Percentiles rank a stretch among this genome's conserved stretches.
These are phyloP conservation scores for Sugiyamaella sp. DNA, from an alignment of 1,139 yeast species.

Conservation along the genomic window DNA sequence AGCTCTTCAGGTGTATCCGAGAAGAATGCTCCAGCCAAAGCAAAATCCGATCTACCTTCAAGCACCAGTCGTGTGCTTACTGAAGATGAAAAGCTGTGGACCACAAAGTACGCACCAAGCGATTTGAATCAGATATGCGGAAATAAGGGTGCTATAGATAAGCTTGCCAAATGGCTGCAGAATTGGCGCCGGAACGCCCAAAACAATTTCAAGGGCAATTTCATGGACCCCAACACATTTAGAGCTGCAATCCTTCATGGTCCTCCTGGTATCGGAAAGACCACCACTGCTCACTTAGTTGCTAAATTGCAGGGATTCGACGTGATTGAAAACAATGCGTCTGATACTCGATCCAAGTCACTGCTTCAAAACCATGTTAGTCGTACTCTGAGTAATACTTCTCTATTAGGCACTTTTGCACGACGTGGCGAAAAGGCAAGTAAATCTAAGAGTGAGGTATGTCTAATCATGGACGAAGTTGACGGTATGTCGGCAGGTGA, in stretches of 20 bases:
- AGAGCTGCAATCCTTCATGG: constrained; percentile 89
- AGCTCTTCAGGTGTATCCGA: neutral
- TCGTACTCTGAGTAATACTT: constrained; percentile 75
- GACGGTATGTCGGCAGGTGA: constrained; percentile 99
- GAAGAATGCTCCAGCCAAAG: neutral
- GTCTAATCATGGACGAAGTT: constrained; percentile 96
- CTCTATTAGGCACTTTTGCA: constrained; percentile 39
- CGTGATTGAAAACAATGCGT: constrained; percentile 86
- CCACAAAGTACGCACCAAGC: constrained; percentile 88
- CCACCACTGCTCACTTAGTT: constrained; percentile 85
- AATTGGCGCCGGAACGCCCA: constrained; percentile 69
- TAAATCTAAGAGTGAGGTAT: constrained; percentile 57
- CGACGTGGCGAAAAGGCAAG: constrained; percentile 45
- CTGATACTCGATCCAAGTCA: constrained; percentile 87
- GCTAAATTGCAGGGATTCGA: constrained; percentile 81
- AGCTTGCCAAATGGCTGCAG: constrained; percentile 71
- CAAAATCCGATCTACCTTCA: neutral
- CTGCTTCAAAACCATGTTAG: constrained; percentile 69
- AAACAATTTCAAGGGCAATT: constrained; percentile 57
- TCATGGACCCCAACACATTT: constrained; percentile 53
- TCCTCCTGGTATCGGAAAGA: constrained; percentile 97
- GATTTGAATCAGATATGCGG: constrained; percentile 82
- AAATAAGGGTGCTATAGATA: constrained; percentile 73
- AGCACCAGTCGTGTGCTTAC: constrained; percentile 6
- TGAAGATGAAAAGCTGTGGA: constrained; percentile 61